Evolutionary conservation across 148 eudicot genomes (phyloP), one percentile per base, ranked within the genome.

Genomic region (Rhododendron griersonianum): DNA sequence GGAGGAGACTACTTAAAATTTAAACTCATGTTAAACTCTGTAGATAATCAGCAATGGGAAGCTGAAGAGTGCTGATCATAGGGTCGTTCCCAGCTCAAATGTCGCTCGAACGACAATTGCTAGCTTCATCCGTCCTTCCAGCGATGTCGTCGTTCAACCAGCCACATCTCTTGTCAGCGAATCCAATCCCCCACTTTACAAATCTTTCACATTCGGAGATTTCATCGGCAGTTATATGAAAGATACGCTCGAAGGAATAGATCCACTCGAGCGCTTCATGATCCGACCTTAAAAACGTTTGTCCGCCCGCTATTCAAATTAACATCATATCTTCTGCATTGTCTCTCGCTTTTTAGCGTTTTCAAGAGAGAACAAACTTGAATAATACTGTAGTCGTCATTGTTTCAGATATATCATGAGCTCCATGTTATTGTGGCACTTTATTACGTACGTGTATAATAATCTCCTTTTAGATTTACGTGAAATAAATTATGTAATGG

Each of bases 41-140:
- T 23, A 84, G 86, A 13, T 74, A 30, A 51, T 84, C 47, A 74
- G 80, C 67, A 84, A 84, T 74, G 86, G 86, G 13, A 84, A 50
- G 67, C 7, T 83, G 19, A 83, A 41, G 76, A 83, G 84, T 14
- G 84, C 37, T 41, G 84, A 83, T 61, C 77, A 83, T 44, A 19
- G 84, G 39, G 84, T n/a, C 13, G 84, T 83, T 3, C n/a, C 77
- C 25, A 83, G 47, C 5, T 33, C 84, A 65, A 44, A 30, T 8
- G 5, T 25, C 15, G 77, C 84, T 23, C 35, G 84, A 18, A 65
- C 39, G 3, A 61, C 53, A 2, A 30, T 83, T 2, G 75, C 2
- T n/a, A 83, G 75, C 39, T 83, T 83, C 76, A 21, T 83, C 18
- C 2, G 1, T 21, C 84, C 84, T n/a, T 41, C 53, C 3, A 2